phyloP scores from a whole-genome alignment of 352 stramenopile species.

The Phytopythium vexans region DNA sequence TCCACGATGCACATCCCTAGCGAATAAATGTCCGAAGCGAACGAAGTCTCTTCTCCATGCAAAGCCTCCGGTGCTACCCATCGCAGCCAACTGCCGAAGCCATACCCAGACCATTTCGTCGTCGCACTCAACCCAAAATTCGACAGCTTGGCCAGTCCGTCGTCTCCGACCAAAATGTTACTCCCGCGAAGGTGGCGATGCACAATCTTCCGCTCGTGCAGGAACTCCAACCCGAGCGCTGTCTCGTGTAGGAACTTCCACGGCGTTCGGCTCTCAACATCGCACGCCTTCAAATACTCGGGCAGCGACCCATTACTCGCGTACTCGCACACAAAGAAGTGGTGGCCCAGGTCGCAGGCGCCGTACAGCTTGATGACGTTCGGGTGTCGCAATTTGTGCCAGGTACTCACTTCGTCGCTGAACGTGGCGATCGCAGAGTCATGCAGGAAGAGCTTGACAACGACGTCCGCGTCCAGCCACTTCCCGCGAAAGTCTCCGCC shows the following conservation, averaged over 20 bases:
- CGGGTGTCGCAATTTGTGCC: constrained; percentile 10
- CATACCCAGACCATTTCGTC: not conserved
- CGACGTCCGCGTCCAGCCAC: constrained; percentile 3
- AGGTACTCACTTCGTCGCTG: not conserved
- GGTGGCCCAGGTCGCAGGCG: constrained; percentile 5
- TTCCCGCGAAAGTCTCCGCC: not conserved
- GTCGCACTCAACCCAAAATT: constrained; percentile 20
- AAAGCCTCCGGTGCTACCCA: not conserved
- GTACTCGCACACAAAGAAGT: constrained; percentile 15
- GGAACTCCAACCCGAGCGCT: constrained; percentile 7
- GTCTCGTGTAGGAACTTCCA: constrained; percentile 12
- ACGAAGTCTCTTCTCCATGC: not conserved
- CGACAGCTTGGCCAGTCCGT: constrained; percentile 18
- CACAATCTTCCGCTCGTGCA: constrained; percentile 10
- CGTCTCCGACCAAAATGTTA: constrained; percentile 24
- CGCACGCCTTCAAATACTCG: not conserved
- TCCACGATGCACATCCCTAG: not conserved
- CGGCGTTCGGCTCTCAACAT: not conserved
- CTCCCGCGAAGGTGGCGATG: constrained; percentile 23
- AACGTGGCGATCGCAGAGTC: not conserved
- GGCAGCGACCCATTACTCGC: constrained; percentile 5
- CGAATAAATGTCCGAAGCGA: not conserved
- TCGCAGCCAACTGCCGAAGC: not conserved
- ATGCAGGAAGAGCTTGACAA: not conserved
- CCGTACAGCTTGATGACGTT: constrained; percentile 22